Conservation (phyloP, 495 filamentous ascomycete species). For the Aspergillus cristatus region DNA sequence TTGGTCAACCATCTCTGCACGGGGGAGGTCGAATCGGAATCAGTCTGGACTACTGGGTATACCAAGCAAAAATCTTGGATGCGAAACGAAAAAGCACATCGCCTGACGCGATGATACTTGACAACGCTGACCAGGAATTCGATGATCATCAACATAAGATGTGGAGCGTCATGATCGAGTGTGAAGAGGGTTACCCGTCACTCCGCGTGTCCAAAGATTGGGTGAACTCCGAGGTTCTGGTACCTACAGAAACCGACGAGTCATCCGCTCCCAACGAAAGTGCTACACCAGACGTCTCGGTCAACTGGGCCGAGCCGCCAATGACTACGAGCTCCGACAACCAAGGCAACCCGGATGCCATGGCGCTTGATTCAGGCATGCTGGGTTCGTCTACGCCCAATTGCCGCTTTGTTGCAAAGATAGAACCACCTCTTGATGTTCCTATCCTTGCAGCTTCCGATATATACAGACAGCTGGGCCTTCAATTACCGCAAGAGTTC, state of each 20-base stretch:
- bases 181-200: constrained; percentile 40
- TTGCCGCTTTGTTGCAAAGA: constrained; percentile 70
- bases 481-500: constrained; percentile 43
- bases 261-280: constrained; percentile 12
- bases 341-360: constrained; percentile 31
- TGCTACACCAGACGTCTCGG: constrained; percentile 10
- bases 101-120: constrained; percentile 28
- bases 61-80: constrained; percentile 42
- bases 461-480: constrained; percentile 56
- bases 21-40: constrained; percentile 61
- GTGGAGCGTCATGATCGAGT: constrained; percentile 36
- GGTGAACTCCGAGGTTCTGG: constrained; percentile 27
- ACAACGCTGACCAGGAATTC: constrained; percentile 19
- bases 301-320: constrained; percentile 44
- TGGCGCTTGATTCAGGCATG: constrained; percentile 37
- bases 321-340: constrained; percentile 34
- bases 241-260: constrained; percentile 16
- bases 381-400: constrained; percentile 48
- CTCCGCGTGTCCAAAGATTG: constrained; percentile 40
- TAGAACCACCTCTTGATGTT: constrained; percentile 76
- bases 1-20: constrained; percentile 76
- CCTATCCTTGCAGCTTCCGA: constrained; percentile 57
- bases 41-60: constrained; percentile 79
- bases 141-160: constrained; percentile 14
- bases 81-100: constrained; percentile 24